Evolutionary conservation across 345 rosid species (phyloP), one percentile per base, ranked within the genome.

Genomic region (Sonneratia alba): DNA sequence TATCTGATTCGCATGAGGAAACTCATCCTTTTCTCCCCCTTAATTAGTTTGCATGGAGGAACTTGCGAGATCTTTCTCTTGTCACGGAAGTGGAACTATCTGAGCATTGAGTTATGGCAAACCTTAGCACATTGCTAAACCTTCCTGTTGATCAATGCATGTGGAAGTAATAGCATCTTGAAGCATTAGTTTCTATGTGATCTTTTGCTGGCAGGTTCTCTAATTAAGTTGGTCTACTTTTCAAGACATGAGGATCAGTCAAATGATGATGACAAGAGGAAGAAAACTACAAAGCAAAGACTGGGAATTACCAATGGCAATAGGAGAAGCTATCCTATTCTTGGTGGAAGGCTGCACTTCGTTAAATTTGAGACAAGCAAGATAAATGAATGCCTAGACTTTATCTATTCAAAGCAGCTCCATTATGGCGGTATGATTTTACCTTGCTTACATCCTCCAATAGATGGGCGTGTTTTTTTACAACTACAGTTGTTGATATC

Each of bases 281-380:
- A 89, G 86, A 87, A 75, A 85, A 86, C 83, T 69, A 66, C 84
- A 59, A 88, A 89, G 85, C 91, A 92, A 85, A 89, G 91, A 73
- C 78, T 89, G 73, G 92, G 91, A 59, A 80, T 92, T 43, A 79
- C 85, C 38, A 95, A 89, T 82, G 89, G 92, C 70, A 89, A 75
- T 73, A 81, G 96, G 86, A 89, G 96, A 86, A 90, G 88, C 83
- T 91, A 87, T 78, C 98, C 99, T 61, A 78, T 92, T 83, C 97
- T 95, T 83, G 98, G 98, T 71, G 99, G 99, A 61, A 88, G 99
- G 78, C 91, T 95, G 72, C 99, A 95, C 78, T 88, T 92, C 68
- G 98, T 88, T 40, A 93, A 93, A 84, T 93, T 93, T 77, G 98
- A 93, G 87, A 93, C 98, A 27, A 69, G 77, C 83, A 95, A 95